A percentile compares a stretch with the other conserved stretches of the same genome.
phyloP scores from a whole-genome alignment of 176 grass and related monocot species.

The Calamus simplicifolius region DNA sequence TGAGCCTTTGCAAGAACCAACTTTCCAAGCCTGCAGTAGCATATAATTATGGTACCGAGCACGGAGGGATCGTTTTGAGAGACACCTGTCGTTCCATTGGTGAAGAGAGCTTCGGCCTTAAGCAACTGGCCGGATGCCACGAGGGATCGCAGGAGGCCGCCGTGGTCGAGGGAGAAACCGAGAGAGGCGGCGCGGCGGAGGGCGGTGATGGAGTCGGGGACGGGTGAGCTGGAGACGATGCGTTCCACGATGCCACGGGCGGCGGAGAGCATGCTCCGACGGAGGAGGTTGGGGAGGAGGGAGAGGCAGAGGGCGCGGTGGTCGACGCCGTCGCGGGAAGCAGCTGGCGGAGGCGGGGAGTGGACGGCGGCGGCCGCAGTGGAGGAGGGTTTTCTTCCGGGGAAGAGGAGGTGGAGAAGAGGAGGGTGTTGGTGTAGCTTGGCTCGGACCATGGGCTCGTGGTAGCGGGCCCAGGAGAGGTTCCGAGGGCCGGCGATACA shows the following conservation, averaged over 20 bases:
- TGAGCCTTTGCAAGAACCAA: slow-evolving; percentile 4
- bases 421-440: no score
- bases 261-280: slow-evolving; percentile 4
- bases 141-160: slow-evolving; percentile 1
- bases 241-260: neutral
- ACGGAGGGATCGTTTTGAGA: slow-evolving; percentile 6
- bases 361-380: neutral
- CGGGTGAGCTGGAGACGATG: neutral
- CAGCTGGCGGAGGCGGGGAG: neutral
- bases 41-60: slow-evolving; percentile 15
- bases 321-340: neutral
- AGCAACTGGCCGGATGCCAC: slow-evolving; percentile 1
- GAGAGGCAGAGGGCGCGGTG: slow-evolving; percentile 9
- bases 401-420: no score
- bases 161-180: slow-evolving; percentile 3
- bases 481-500: no score
- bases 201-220: neutral
- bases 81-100: neutral
- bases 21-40: slow-evolving; percentile 8
- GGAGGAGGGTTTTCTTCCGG: no score
- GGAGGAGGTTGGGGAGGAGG: slow-evolving; percentile 13
- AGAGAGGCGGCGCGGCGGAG: neutral
- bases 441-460: no score
- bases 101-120: slow-evolving; percentile 12
- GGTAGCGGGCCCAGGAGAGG: no score